Evolutionary conservation across 1,284 basidiomycete species (phyloP).

Genomic region (Marasmius oreades): DNA sequence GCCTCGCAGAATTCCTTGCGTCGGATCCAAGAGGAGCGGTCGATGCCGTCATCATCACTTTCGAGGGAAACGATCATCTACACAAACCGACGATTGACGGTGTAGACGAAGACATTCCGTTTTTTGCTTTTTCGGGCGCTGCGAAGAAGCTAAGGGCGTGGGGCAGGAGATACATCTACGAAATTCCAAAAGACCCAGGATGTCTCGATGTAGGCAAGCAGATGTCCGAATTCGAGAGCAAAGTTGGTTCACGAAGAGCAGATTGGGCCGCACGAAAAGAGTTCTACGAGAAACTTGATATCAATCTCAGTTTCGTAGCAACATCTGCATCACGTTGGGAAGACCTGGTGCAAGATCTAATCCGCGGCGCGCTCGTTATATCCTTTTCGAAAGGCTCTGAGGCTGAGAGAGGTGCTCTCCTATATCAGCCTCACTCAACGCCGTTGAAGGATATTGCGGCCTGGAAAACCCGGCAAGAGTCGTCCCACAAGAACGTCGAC

Average conservation of each 20-base stretch:
- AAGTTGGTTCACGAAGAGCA: not conserved
- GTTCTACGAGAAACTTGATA: not conserved
- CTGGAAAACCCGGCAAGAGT: not conserved
- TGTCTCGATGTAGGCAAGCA: not conserved
- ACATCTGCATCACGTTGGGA: not conserved
- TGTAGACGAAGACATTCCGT: not conserved
- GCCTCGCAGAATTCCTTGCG: not conserved
- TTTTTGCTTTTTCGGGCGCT: not conserved
- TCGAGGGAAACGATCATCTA: not conserved
- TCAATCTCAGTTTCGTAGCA: not conserved
- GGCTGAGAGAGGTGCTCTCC: not conserved
- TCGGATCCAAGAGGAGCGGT: not conserved
- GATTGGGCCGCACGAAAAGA: no score
- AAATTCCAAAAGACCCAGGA: not conserved
- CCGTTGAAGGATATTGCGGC: not conserved
- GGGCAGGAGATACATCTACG: not conserved
- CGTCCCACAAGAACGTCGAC: not conserved
- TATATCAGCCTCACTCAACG: not conserved
- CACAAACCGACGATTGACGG: not conserved
- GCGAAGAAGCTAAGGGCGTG: not conserved
- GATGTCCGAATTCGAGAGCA: not conserved
- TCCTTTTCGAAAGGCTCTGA: not conserved
- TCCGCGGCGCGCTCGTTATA: not conserved
- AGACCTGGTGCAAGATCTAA: not conserved
- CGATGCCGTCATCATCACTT: not conserved